These are phyloP conservation scores for Cucurbita pepo DNA, from an alignment of 306 rosid genomes.

Conservation along the genomic window DNA sequence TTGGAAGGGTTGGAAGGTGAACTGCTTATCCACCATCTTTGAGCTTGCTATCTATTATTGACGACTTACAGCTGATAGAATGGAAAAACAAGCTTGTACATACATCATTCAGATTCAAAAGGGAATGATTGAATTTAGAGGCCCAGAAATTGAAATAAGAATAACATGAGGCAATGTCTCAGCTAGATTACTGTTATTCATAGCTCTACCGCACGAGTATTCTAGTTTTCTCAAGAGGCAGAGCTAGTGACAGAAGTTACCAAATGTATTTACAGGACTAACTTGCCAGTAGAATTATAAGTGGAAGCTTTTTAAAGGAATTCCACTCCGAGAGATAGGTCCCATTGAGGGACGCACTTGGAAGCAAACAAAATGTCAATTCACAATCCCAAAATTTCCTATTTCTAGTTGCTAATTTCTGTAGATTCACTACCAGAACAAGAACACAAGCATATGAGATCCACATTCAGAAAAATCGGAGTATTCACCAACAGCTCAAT, in stretches of 20 bases:
- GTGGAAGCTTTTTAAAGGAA: background rate
- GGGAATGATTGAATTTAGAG: background rate
- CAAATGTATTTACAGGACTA: background rate
- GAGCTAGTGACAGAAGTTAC: background rate
- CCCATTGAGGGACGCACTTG: background rate
- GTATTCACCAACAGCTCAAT: slow-evolving; percentile 9
- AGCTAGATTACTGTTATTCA: background rate
- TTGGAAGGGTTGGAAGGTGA: slow-evolving; percentile 50
- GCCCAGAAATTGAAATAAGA: background rate
- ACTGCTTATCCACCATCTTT: slow-evolving; percentile 67
- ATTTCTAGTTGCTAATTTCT: background rate
- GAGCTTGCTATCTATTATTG: slow-evolving; percentile 74
- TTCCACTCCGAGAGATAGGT: background rate
- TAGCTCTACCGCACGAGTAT: background rate
- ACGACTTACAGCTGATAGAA: slow-evolving; percentile 42
- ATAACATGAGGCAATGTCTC: background rate
- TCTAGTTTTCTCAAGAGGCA: background rate
- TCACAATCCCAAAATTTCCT: background rate
- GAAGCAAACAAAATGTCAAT: background rate
- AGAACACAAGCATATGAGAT: slow-evolving; percentile 29
- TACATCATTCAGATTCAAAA: background rate
- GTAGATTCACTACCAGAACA: slow-evolving; percentile 11
- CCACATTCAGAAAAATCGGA: slow-evolving; percentile 14
- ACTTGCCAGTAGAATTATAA: background rate
- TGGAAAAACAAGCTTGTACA: background rate